Conservation (phyloP, 2,329 filamentous ascomycete species). For the Orbilia blumenaviensis region DNA sequence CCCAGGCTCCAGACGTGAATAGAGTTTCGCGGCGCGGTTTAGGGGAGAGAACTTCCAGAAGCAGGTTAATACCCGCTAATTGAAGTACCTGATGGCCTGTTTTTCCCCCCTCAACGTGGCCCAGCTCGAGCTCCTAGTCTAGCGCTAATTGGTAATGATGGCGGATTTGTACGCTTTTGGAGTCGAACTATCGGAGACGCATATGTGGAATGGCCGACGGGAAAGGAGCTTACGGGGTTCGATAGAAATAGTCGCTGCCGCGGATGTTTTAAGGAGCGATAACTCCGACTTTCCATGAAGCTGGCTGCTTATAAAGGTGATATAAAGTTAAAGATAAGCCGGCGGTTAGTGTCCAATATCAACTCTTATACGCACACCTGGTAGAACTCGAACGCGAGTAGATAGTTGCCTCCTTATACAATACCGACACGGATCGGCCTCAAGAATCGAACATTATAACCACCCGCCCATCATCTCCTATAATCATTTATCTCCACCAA, state of each 20-base stretch:
- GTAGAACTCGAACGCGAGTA: background rate
- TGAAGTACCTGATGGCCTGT: background rate
- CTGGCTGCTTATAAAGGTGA: background rate
- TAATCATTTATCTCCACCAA: background rate
- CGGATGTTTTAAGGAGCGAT: background rate
- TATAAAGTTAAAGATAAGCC: background rate
- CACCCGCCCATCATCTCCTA: background rate
- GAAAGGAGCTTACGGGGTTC: background rate
- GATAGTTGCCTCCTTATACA: too few relatives aligned
- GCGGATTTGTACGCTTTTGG: too few relatives aligned
- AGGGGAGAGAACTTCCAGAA: background rate
- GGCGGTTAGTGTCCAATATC: background rate
- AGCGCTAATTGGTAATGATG: slow-evolving; percentile 22
- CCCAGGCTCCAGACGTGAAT: background rate
- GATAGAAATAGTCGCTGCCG: background rate
- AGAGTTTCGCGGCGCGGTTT: background rate
- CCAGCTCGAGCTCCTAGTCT: background rate
- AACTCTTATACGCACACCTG: background rate
- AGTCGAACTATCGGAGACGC: slow-evolving; percentile 3
- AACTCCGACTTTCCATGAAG: background rate
- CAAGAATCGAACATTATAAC: background rate
- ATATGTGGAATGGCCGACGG: too few relatives aligned
- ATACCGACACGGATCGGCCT: too few relatives aligned
- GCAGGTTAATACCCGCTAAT: background rate
- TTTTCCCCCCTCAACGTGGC: slow-evolving; percentile 29